Conservation (phyloP, 2,329 filamentous ascomycete genomes). For the Lecanicillium sp. region DNA sequence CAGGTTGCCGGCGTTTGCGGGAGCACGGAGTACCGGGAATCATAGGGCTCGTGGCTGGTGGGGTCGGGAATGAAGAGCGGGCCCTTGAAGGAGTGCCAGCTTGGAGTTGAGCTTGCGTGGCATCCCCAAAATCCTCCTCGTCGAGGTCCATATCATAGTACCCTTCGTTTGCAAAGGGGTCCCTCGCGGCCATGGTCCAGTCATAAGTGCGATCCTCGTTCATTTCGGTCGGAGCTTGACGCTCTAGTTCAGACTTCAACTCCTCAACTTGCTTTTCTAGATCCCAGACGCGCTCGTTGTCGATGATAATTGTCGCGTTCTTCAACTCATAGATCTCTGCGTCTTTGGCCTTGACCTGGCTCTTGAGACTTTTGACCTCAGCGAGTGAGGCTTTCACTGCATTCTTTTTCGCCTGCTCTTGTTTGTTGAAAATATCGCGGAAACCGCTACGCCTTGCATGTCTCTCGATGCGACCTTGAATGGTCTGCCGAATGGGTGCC, state of each 20-base stretch:
- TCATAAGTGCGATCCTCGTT: constrained; percentile 31
- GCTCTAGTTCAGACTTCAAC: constrained; percentile 28
- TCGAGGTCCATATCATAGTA: constrained; percentile 35
- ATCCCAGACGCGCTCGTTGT: constrained; percentile 40
- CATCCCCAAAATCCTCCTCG: constrained; percentile 42
- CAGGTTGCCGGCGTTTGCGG: constrained; percentile 10
- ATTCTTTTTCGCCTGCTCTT: constrained; percentile 41
- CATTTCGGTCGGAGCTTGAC: constrained; percentile 15
- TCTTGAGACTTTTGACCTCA: constrained; percentile 44
- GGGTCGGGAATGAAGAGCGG: constrained; percentile 46
- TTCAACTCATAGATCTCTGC: constrained; percentile 47
- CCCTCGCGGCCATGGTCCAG: constrained; percentile 46
- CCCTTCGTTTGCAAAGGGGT: constrained; percentile 36
- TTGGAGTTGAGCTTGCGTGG: constrained; percentile 43
- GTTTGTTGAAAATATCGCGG: constrained; percentile 52
- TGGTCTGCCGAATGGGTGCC: constrained; percentile 44
- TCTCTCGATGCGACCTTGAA: constrained; percentile 52
- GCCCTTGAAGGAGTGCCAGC: constrained; percentile 45
- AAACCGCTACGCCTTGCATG: constrained; percentile 50
- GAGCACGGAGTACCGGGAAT: constrained; percentile 34
- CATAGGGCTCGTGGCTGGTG: constrained; percentile 48
- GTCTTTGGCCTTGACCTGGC: constrained; percentile 44
- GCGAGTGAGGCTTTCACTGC: constrained; percentile 32
- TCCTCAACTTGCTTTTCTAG: constrained; percentile 35
- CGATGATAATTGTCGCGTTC: constrained; percentile 43